Conservation (phyloP, 306 rosid genomes). For the Inga laurina region DNA sequence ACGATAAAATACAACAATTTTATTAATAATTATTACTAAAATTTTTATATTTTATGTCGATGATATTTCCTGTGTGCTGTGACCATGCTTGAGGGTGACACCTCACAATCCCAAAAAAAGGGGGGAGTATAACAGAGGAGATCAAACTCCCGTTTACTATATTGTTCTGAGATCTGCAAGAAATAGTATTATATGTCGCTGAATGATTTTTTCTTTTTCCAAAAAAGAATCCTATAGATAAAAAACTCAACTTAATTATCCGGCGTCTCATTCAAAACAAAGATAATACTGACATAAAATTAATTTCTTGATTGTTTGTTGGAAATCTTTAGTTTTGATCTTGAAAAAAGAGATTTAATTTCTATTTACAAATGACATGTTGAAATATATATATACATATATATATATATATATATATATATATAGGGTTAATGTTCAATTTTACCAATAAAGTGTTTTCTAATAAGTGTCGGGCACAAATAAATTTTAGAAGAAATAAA, state of each 20-base stretch:
- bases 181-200: neutral
- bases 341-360: neutral
- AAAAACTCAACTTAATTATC: slow-evolving; percentile 10
- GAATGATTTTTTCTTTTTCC: neutral
- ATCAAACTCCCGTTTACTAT: neutral
- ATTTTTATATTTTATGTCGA: neutral
- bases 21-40: neutral
- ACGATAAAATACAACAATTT: neutral
- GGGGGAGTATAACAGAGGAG: neutral
- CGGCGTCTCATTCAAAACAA: neutral
- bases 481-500: no score
- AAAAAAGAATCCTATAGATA: neutral
- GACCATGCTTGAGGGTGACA: neutral
- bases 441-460: no score
- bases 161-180: neutral
- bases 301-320: neutral
- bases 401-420: no score
- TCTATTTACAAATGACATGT: neutral
- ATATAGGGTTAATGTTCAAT: no score
- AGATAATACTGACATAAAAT: neutral
- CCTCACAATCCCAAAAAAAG: neutral
- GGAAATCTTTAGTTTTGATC: neutral
- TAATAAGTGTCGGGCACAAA: rapidly evolving
- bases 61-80: neutral
- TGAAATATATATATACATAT: neutral